Evolutionary conservation across 805 yeast genomes (phyloP), one percentile per base, ranked within the genome.

Genomic region (Maudiozyma barnettii): DNA sequence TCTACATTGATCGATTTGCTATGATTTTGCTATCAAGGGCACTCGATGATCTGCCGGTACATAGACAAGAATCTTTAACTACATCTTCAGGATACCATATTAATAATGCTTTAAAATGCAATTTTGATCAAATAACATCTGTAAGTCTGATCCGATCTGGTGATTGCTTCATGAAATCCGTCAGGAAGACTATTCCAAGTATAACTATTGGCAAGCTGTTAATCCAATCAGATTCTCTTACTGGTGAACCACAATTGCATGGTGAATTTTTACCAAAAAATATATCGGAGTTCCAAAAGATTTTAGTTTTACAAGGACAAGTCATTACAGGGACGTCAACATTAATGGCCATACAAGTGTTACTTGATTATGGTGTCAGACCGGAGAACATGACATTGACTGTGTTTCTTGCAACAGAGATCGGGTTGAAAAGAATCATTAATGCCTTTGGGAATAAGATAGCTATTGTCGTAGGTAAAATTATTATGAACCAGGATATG

Each of bases 201-300:
- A 80, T 87, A 12, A 74, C 78, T 10, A 73, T 88, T 33, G 98
- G 99, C 0, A 86, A 90, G 59, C 63, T 91, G 21, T 69, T 91
- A 42, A 89, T 91, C 56, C 96, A 89, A 65, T 82, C 95, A 7
- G 96, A 90, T 63, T 73, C 93, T 0, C 66, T 71, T 20, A 90
- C 98, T 0, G 98, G 98, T 8, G 98, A 91, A 66, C 98, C 99
- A 1, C 90, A 84, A 60, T 71, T 93, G 50, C 96, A 90, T 63
- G 79, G 82, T n/a, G 83, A 84, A 53, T 75, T 78, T 21, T 65
- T 91, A 36, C 96, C 97, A 0, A 54, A 54, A 0, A 57, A 57
- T 9, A 55, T 70, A 14, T 49, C 52, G 0, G 23, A 42, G 1
- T 61, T 53, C 29, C 57, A 57, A 31, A 77, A 75, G 50, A 78